Base-by-base conservation (phyloP, 2,329 filamentous ascomycete species). In the Aspergillus niger region DNA sequence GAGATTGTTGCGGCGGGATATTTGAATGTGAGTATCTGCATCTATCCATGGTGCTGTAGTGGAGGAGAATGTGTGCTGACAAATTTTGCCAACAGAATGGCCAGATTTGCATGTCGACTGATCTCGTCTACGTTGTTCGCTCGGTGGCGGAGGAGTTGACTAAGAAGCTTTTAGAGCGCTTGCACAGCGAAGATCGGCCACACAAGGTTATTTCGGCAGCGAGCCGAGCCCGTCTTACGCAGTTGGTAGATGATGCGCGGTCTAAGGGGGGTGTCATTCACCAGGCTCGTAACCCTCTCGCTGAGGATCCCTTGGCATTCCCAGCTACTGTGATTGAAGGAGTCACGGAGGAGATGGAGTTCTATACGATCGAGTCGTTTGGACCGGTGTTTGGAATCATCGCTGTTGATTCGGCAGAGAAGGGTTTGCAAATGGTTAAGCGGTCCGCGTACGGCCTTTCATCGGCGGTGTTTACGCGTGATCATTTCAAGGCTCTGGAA, bases 81-180 rank as follows among this genome's bases (percentile, higher is more conserved):
- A 7, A 30, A 44, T 1, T 53, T 54, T 26, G n/a, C 10, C n/a
- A 61, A 13, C 71, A 77, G 67, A 69, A 72, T 2, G 91, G 91
- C 0, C 91, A 95, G 74, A 86, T 92, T 48, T 94, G 91, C 81
- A 92, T 94, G 90, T 81, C 83, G 17, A 92, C 90, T 0, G 90
- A 93, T 75, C 83, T 86, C 17, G 86, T 92, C 52, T 69, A 86
- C 22, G 82, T 86, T 47, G 76, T 86, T 59, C 74, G 28, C 8
- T 22, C 24, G n/a, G 17, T 26, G 11, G 38, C 39, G 17, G 30
- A 13, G 48, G 28, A n/a, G 32, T 22, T 24, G 20, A 32, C 20
- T 2, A 13, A 28, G n/a, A 36, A 17, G 54, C 49, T 48, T 13
- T 2, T 17, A 6, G 47, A 50, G 15, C 26, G 24, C 15, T 32